phyloP scores from a whole-genome alignment of 257 asterid species.

The Plectranthus barbatus region DNA sequence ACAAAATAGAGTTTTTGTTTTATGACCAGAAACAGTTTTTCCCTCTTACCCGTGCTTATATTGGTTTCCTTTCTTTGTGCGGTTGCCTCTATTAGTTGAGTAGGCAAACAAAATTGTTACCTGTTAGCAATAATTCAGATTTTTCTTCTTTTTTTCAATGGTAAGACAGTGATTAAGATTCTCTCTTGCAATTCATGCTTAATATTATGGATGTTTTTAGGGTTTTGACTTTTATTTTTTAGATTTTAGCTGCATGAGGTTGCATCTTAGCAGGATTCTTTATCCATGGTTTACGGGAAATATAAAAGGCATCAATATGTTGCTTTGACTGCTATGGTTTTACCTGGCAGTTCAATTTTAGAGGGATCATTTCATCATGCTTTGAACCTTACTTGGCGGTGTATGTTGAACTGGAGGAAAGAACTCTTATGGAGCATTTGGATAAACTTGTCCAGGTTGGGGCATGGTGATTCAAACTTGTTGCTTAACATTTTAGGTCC shows the following conservation, averaged over 20 bases:
- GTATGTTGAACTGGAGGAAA: conserved; percentile 93
- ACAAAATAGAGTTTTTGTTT: not conserved
- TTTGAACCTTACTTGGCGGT: conserved; percentile 91
- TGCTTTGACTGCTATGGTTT: conserved; percentile 22
- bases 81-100: conserved; percentile 2
- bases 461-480: conserved; percentile 10
- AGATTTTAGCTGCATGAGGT: not conserved
- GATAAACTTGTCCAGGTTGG: conserved; percentile 94
- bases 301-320: conserved; percentile 3
- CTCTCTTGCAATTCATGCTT: not conserved
- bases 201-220: not conserved
- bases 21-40: conserved; percentile 3
- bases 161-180: too few relatives aligned
- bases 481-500: not conserved
- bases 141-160: too few relatives aligned
- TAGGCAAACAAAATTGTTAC: conserved; percentile 3
- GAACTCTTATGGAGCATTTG: conserved; percentile 89
- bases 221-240: not conserved
- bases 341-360: conserved; percentile 82
- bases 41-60: too few relatives aligned
- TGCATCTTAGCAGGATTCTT: conserved; percentile 9
- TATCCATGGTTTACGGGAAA: conserved; percentile 8
- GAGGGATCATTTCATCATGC: conserved; percentile 93
- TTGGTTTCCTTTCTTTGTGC: too few relatives aligned
- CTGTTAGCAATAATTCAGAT: too few relatives aligned